These are phyloP conservation scores for Erythrophleum fordii DNA, from an alignment of 306 rosid genomes.

Conservation along the genomic window DNA sequence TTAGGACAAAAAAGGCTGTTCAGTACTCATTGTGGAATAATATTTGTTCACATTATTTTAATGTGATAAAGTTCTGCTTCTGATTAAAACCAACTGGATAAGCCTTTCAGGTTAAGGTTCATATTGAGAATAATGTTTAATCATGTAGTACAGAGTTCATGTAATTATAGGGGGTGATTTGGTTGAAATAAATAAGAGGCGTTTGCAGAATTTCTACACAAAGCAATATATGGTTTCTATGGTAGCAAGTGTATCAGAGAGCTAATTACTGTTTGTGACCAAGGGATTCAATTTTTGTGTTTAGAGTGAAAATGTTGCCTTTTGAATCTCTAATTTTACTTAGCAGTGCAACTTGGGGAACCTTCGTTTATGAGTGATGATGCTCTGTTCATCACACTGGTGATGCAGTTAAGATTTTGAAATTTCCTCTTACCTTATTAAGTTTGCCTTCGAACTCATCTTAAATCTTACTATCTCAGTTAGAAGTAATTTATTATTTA, in stretches of 20 bases:
- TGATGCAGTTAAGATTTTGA: slow-evolving; percentile 24
- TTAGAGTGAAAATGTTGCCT: not conserved
- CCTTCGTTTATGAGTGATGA: too few relatives aligned
- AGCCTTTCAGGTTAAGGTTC: slow-evolving; percentile 4
- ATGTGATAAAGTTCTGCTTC: not conserved
- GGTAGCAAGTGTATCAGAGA: slow-evolving; percentile 26
- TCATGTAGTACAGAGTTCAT: slow-evolving; percentile 3
- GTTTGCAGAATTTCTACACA: not conserved
- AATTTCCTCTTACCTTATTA: slow-evolving; percentile 1
- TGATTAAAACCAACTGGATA: not conserved
- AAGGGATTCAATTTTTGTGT: slow-evolving; percentile 1
- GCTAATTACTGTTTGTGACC: slow-evolving; percentile 13
- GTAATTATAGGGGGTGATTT: slow-evolving; percentile 11
- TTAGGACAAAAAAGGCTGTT: too few relatives aligned
- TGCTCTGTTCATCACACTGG: not conserved
- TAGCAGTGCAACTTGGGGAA: not conserved
- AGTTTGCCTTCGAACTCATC: slow-evolving; percentile 11
- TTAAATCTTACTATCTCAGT: not conserved
- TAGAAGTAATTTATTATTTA: slow-evolving; percentile 10
- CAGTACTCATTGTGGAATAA: too few relatives aligned
- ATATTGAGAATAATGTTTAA: not conserved
- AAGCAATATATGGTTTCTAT: slow-evolving; percentile 8
- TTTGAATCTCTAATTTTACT: slow-evolving; percentile 14
- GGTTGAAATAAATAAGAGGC: slow-evolving; percentile 8
- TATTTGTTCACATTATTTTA: not conserved